These are phyloP conservation scores for Ascochyta clinopodiicola DNA, from an alignment of 2,329 filamentous ascomycete species.

Conservation along the genomic window DNA sequence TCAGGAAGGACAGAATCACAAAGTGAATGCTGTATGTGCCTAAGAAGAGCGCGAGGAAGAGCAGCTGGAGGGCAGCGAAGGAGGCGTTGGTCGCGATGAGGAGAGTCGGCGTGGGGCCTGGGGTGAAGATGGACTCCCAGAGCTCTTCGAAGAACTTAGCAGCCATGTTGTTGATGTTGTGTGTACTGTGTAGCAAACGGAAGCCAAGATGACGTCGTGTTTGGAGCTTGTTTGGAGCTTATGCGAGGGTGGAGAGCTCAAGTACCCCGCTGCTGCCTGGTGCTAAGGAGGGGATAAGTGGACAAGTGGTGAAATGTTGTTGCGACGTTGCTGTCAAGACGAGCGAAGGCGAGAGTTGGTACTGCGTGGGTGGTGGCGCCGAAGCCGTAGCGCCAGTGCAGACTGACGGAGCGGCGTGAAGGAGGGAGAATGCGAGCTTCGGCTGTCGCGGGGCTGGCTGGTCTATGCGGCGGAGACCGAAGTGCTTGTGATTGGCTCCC, in stretches of 20 bases:
- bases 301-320: conserved; percentile 6
- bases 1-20: conserved; percentile 77
- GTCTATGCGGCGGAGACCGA: conserved; percentile 14
- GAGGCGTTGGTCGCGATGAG: conserved; percentile 88
- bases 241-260: neutral
- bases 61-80: conserved; percentile 82
- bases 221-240: conserved; percentile 5
- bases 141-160: conserved; percentile 71
- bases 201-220: conserved; percentile 5
- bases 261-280: conserved; percentile 18
- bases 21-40: conserved; percentile 91
- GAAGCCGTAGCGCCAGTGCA: conserved; percentile 16
- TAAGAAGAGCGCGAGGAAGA: conserved; percentile 77
- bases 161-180: conserved; percentile 40
- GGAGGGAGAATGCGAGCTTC: conserved; percentile 16
- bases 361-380: conserved; percentile 12
- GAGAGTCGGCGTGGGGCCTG: conserved; percentile 86
- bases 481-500: conserved; percentile 11
- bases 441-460: conserved; percentile 15
- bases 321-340: conserved; percentile 3
- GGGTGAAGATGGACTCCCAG: conserved; percentile 92
- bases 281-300: conserved; percentile 1
- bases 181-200: neutral
- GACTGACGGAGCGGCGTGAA: conserved; percentile 18
- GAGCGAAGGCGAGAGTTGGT: neutral